These are phyloP conservation scores for Backusella tarrabulga DNA, from an alignment of 192 early-diverging fungal species.

Conservation along the genomic window DNA sequence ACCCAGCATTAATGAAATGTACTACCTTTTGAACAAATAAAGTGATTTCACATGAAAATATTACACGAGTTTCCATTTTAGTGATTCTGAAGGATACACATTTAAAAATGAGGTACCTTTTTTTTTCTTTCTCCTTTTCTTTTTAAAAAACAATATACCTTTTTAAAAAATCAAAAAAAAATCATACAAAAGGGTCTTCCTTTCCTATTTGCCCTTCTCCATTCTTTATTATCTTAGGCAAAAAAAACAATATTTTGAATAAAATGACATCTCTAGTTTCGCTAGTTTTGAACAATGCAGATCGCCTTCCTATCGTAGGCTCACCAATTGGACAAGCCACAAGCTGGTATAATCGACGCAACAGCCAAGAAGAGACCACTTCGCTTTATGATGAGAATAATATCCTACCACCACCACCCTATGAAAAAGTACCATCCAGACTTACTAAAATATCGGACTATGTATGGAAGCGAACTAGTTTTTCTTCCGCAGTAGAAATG, in stretches of 20 bases:
- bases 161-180: not conserved
- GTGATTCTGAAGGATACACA: not conserved
- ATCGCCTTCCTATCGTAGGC: conserved; percentile 12
- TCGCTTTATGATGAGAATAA: not conserved
- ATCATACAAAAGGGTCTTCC: not conserved
- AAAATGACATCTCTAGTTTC: conserved; percentile 15
- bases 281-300: conserved; percentile 7
- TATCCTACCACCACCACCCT: conserved; percentile 10
- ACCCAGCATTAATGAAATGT: conserved; percentile 1
- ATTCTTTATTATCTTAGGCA: not conserved
- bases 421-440: conserved; percentile 19
- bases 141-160: not conserved
- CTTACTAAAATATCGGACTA: conserved; percentile 23
- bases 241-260: not conserved
- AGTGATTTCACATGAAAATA: conserved; percentile 1
- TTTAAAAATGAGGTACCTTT: not conserved
- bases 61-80: not conserved
- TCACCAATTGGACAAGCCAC: conserved; percentile 15
- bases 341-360: not conserved
- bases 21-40: not conserved
- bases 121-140: not conserved
- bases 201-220: not conserved
- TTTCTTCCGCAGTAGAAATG: not conserved
- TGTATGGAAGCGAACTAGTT: conserved; percentile 15
- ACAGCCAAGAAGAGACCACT: not conserved